Evolutionary conservation across 139 green algal species (phyloP).

Genomic region (Tetradesmus lagerheimii): DNA sequence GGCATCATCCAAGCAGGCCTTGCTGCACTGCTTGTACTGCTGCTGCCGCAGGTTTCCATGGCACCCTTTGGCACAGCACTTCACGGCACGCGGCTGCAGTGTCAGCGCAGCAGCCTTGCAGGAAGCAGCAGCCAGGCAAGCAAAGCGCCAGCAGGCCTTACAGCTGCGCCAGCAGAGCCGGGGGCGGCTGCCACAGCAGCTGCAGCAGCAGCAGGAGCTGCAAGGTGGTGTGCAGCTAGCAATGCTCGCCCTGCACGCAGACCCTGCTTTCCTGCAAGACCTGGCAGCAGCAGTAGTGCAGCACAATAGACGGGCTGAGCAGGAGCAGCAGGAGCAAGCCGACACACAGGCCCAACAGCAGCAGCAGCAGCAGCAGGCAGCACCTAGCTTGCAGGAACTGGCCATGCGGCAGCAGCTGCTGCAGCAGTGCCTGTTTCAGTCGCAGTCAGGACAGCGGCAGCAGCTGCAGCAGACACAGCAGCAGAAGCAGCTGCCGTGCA

Average conservation of each 20-base stretch:
- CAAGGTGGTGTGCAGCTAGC: neutral
- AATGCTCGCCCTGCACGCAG: neutral
- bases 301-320: constrained; percentile 4
- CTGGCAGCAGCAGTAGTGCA: neutral
- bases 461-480: neutral
- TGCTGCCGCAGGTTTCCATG: neutral
- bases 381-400: neutral
- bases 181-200: neutral
- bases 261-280: constrained; percentile 5
- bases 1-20: too few relatives aligned
- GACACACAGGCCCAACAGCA: neutral
- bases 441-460: neutral
- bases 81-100: neutral
- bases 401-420: neutral
- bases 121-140: neutral
- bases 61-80: neutral
- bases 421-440: neutral
- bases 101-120: neutral
- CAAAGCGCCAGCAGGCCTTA: neutral
- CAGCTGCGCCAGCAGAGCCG: constrained; percentile 9
- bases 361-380: neutral
- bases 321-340: neutral
- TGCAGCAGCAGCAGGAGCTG: constrained; percentile 4
- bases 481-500: neutral
- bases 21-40: neutral